Evolutionary conservation across 2,329 filamentous ascomycete genomes (phyloP).

Genomic region (Penicillium hordei): DNA sequence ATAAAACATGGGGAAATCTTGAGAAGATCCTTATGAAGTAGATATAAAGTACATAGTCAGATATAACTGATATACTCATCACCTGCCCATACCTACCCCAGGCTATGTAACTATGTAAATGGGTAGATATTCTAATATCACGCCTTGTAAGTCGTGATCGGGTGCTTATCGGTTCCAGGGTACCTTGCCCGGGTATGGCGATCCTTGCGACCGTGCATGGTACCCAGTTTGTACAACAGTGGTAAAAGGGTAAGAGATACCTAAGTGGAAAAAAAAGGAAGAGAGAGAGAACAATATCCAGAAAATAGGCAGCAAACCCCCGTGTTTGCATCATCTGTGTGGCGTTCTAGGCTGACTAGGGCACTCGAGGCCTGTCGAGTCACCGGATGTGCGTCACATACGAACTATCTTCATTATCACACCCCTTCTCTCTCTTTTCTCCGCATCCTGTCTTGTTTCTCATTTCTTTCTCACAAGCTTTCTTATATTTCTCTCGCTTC

Average conservation of each 20-base stretch:
- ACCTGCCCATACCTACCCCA: not conserved
- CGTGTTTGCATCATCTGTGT: conserved; percentile 5
- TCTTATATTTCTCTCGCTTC: conserved; percentile 11
- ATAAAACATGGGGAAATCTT: not conserved
- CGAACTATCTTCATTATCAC: conserved; percentile 20
- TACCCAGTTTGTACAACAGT: not conserved
- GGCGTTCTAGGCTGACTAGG: conserved; percentile 5
- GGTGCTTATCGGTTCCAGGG: conserved; percentile 4
- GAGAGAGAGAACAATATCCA: not conserved
- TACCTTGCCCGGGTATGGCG: not conserved
- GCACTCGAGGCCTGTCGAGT: conserved; percentile 35
- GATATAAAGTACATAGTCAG: not conserved
- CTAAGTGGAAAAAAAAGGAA: too few species aligned
- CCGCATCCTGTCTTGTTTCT: conserved; percentile 3
- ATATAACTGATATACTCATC: not conserved
- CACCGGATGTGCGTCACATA: conserved; percentile 47
- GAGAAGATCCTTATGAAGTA: not conserved
- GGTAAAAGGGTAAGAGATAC: not conserved
- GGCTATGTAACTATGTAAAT: not conserved
- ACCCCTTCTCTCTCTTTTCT: conserved; percentile 19
- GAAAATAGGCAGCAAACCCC: conserved; percentile 1
- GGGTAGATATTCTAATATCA: not conserved
- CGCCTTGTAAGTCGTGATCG: conserved; percentile 4
- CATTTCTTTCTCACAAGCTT: not conserved
- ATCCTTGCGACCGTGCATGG: conserved; percentile 8